phyloP scores from a whole-genome alignment of 441 rosid genomes.

The Adansonia gregorii region DNA sequence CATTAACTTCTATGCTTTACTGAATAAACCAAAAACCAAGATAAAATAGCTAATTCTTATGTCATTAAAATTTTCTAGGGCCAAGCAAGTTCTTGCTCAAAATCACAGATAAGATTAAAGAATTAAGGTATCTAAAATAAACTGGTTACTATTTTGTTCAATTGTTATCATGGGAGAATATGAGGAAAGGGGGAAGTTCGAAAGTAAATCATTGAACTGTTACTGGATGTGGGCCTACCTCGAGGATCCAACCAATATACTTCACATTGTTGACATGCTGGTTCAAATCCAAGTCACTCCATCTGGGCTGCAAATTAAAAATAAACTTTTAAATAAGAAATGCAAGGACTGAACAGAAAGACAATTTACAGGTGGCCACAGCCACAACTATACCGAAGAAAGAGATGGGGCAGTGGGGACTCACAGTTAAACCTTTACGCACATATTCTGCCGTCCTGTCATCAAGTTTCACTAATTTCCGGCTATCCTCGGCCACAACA shows the following conservation, averaged over 20 bases:
- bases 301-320: conserved; percentile 72
- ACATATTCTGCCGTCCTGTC: conserved; percentile 76
- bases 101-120: background rate
- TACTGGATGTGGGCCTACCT: conserved; percentile 45
- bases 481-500: conserved; percentile 74
- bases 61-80: background rate
- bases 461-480: conserved; percentile 87
- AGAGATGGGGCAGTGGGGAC: conserved; percentile 28
- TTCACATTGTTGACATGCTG: conserved; percentile 99
- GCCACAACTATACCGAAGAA: background rate
- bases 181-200: background rate
- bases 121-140: background rate
- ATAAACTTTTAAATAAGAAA: conserved; percentile 8
- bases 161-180: background rate
- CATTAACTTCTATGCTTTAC: background rate
- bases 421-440: conserved; percentile 81
- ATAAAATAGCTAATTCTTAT: background rate
- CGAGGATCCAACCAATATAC: conserved; percentile 96
- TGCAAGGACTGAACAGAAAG: conserved; percentile 8
- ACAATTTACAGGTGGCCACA: background rate
- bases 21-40: background rate
- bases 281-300: conserved; percentile 97
- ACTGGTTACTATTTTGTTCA: background rate
- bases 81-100: background rate
- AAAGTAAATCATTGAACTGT: conserved; percentile 4